Evolutionary conservation across 2,329 filamentous ascomycete species (phyloP).

Genomic region (Pseudophaeomoniella oleicola): DNA sequence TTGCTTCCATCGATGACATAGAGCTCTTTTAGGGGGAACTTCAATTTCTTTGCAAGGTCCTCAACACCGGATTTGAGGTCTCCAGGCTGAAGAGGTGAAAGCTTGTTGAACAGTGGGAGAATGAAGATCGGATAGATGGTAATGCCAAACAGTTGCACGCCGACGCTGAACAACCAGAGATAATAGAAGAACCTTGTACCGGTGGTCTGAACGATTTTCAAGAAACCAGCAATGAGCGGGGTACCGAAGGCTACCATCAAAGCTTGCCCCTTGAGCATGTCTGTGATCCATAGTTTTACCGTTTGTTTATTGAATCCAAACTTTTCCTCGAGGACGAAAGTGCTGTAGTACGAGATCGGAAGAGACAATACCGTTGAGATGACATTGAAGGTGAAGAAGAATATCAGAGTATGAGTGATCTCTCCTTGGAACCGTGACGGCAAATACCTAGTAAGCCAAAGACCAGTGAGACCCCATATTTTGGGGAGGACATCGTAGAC

Average conservation of each 20-base stretch:
- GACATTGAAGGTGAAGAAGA: slow-evolving; percentile 75
- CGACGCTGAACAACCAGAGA: slow-evolving; percentile 83
- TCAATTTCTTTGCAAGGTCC: slow-evolving; percentile 62
- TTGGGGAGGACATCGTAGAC: slow-evolving; percentile 83
- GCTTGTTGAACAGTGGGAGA: slow-evolving; percentile 93
- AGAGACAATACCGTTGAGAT: slow-evolving; percentile 67
- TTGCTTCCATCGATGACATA: slow-evolving; percentile 92
- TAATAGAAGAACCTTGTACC: slow-evolving; percentile 96
- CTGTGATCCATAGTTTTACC: slow-evolving; percentile 68
- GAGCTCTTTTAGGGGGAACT: slow-evolving; percentile 84
- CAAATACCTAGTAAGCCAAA: slow-evolving; percentile 57
- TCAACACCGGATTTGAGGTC: slow-evolving; percentile 81
- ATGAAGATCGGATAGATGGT: slow-evolving; percentile 93
- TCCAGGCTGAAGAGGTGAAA: slow-evolving; percentile 79
- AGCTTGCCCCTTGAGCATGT: slow-evolving; percentile 82
- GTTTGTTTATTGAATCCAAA: slow-evolving; percentile 99
- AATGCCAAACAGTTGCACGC: slow-evolving; percentile 84
- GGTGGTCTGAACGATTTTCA: slow-evolving; percentile 87
- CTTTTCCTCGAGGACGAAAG: slow-evolving; percentile 89
- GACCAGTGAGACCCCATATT: slow-evolving; percentile 71
- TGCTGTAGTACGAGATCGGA: slow-evolving; percentile 77
- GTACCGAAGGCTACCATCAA: slow-evolving; percentile 67
- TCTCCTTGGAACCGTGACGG: slow-evolving; percentile 74
- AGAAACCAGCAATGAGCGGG: slow-evolving; percentile 80
- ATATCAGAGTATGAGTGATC: slow-evolving; percentile 84